Conservation (phyloP, 495 filamentous ascomycete genomes). For the Halenospora varia region DNA sequence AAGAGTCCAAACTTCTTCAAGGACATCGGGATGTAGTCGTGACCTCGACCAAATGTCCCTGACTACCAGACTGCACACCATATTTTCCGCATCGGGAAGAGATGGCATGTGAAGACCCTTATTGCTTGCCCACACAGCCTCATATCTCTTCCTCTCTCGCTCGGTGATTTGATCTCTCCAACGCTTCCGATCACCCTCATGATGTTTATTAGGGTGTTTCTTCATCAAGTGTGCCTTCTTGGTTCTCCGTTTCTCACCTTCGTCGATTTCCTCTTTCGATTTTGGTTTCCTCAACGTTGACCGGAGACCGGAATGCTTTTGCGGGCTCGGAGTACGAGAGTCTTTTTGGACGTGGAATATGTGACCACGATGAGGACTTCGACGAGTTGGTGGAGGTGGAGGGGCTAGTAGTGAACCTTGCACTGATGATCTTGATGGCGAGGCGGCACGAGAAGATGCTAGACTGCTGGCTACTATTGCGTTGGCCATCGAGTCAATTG, state of each 20-base stretch:
- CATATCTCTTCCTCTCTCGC: conserved; percentile 82
- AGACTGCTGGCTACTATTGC: conserved; percentile 84
- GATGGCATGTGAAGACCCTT: conserved; percentile 51
- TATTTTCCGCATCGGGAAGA: conserved; percentile 5
- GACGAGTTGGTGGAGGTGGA: conserved; percentile 38
- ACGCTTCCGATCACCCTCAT: conserved; percentile 80
- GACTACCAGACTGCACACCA: conserved; percentile 74
- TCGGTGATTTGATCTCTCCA: conserved; percentile 77
- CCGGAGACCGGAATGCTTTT: conserved; percentile 45
- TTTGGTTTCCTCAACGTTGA: conserved; percentile 67
- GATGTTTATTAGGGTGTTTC: conserved; percentile 68
- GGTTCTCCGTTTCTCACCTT: conserved; percentile 30
- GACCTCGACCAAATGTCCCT: conserved; percentile 84
- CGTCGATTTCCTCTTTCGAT: conserved; percentile 54
- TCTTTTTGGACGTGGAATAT: conserved; percentile 26
- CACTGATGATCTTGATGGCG: conserved; percentile 39
- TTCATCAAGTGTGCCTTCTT: conserved; percentile 21
- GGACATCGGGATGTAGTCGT: conserved; percentile 57
- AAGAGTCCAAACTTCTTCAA: conserved; percentile 82
- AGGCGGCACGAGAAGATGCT: conserved; percentile 63
- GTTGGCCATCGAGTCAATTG: conserved; percentile 46
- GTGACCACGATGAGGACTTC: conserved; percentile 35
- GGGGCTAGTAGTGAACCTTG: conserved; percentile 26
- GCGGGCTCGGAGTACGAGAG: conserved; percentile 52
- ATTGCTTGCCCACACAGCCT: conserved; percentile 96